These are phyloP conservation scores for Mycena galopus DNA, from an alignment of 768 basidiomycete species.

Conservation along the genomic window DNA sequence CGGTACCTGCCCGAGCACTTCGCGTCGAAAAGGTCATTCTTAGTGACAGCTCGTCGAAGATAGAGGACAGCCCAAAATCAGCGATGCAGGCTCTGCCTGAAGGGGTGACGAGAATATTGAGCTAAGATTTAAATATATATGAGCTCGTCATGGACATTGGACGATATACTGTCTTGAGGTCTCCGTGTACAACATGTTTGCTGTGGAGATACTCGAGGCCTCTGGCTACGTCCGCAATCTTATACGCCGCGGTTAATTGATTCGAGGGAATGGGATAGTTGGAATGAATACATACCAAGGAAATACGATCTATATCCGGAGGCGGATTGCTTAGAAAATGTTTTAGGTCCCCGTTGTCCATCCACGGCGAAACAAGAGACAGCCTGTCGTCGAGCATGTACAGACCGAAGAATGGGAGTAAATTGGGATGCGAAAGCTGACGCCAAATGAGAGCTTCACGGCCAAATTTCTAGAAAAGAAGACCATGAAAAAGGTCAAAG, in stretches of 20 bases:
- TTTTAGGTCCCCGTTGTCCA: slow-evolving; percentile 1
- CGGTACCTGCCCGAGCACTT: background rate
- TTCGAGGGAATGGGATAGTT: background rate
- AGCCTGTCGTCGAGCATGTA: background rate
- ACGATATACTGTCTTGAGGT: background rate
- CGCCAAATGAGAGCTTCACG: background rate
- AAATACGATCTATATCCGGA: background rate
- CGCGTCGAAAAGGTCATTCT: background rate
- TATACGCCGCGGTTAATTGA: background rate
- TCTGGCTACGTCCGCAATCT: background rate
- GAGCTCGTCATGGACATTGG: background rate
- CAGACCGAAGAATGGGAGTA: slow-evolving; percentile 1
- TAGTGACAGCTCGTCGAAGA: background rate
- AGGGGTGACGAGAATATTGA: background rate
- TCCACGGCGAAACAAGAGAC: slow-evolving; percentile 3
- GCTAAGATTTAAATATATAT: background rate
- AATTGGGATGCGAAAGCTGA: background rate
- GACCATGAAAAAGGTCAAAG: background rate
- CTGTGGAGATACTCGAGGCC: background rate
- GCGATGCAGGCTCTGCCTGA: background rate
- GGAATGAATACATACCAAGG: background rate
- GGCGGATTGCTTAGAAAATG: background rate
- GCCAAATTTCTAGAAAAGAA: background rate
- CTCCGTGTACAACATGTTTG: background rate
- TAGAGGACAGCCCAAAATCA: background rate